These are phyloP conservation scores for Chalara sp. DNA, from an alignment of 2,329 filamentous ascomycete species.

Conservation along the genomic window DNA sequence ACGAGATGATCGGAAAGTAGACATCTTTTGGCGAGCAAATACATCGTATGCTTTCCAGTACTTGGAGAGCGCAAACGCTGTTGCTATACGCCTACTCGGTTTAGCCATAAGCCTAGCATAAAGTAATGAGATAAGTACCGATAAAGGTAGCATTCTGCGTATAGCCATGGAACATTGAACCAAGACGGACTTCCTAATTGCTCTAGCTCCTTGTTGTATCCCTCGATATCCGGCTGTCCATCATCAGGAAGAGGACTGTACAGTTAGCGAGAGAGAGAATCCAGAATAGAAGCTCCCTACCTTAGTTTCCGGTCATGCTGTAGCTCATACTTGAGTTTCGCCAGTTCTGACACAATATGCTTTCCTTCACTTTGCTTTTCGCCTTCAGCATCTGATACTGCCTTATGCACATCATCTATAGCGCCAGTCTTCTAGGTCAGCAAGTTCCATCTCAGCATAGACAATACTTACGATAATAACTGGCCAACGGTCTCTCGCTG, in stretches of 20 bases:
- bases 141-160: constrained; percentile 90
- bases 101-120: constrained; percentile 2
- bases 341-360: constrained; percentile 71
- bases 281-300: constrained; percentile 38
- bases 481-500: constrained; percentile 85
- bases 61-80: constrained; percentile 66
- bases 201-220: constrained; percentile 82
- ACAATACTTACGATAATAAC: constrained; percentile 65
- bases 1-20: constrained; percentile 86
- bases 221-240: constrained; percentile 48
- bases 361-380: constrained; percentile 76
- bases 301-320: constrained; percentile 78
- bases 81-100: constrained; percentile 63
- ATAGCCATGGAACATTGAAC: constrained; percentile 86
- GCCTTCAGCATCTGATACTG: constrained; percentile 51
- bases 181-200: constrained; percentile 68
- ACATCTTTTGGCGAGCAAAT: constrained; percentile 83
- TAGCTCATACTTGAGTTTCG: constrained; percentile 85
- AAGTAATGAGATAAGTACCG: constrained; percentile 33
- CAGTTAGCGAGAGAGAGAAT: constrained; percentile 51
- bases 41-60: constrained; percentile 90
- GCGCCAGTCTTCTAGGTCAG: constrained; percentile 63
- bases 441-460: neutral
- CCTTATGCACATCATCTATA: constrained; percentile 89
- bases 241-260: constrained; percentile 31